Evolutionary conservation across 1,139 yeast genomes (phyloP), one percentile per base, ranked within the genome.

Genomic region (Kodamaea arcana): DNA sequence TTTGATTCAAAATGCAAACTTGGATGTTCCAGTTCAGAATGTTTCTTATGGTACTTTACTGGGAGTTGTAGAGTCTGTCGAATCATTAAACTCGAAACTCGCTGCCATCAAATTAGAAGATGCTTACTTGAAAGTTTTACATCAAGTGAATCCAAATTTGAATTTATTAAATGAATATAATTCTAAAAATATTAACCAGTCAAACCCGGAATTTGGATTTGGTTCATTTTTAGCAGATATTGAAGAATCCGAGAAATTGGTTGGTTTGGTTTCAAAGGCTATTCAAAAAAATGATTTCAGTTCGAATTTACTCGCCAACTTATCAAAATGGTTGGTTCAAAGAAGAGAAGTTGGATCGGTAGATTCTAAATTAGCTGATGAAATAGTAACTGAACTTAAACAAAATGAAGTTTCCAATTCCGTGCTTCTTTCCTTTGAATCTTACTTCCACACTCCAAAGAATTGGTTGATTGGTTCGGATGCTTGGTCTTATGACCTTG

Each of bases 381-480:
- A 58, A 31, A 59, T 81, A 17, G 52, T 73, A 31, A 52, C 58
- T 2, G 58, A 69, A 29, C 64, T 83, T 39, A 58, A 67, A 40
- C 52, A 70, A 2, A 61, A 66, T 11, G 22, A 18, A 18, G 49
- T 64, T 13, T 34, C 44, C 32, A 67, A 84, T 4, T 48, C 63
- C 32, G 55, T 64, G 10, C 62, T 83, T 11, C 64, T 83, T 31
- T 57, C 62, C 3, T 60, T 64, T 30, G 62, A 72, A 41, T 62
- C 66, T 3, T 69, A 64, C 43, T 71, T 82, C 44, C 57, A 55
- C 29, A 52, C 67, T 28, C 66, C 68, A 35, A 69, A 83, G 17
- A 72, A 78, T 41, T 90, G 98, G 98, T 68, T 90, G 43, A 70
- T 92, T 43, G 97, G 97, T 16, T 87, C 97, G 7, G 97, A 90